Percentiles rank a stretch among this genome's conserved stretches.
Conservation (phyloP, 2,329 filamentous ascomycete species). For the Claviceps monticola region DNA sequence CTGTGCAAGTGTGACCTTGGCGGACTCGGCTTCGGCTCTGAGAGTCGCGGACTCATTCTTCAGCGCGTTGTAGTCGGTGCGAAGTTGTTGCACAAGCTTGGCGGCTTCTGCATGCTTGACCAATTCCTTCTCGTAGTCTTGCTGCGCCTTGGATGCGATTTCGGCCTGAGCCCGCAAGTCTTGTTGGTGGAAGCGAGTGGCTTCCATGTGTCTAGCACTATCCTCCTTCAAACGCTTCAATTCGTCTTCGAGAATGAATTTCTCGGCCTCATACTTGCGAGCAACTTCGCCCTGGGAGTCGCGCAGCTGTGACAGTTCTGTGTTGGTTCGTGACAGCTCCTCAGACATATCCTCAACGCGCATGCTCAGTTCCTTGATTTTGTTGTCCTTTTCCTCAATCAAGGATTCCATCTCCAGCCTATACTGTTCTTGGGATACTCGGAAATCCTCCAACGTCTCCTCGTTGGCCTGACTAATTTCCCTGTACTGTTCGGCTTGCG, state of each 20-base stretch:
- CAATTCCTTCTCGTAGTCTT: slow-evolving; percentile 89
- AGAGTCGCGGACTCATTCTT: slow-evolving; percentile 64
- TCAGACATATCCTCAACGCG: slow-evolving; percentile 70
- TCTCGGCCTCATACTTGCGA: slow-evolving; percentile 67
- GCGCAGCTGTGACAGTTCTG: slow-evolving; percentile 65
- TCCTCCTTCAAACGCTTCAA: slow-evolving; percentile 72
- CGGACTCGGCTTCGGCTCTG: slow-evolving; percentile 72
- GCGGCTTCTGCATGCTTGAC: slow-evolving; percentile 94
- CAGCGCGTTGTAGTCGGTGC: slow-evolving; percentile 67
- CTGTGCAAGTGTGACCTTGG: slow-evolving; percentile 63
- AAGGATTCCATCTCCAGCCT: slow-evolving; percentile 70
- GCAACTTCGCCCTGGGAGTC: slow-evolving; percentile 65
- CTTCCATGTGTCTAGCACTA: slow-evolving; percentile 63
- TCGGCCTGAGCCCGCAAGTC: slow-evolving; percentile 87
- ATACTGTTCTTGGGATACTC: slow-evolving; percentile 72
- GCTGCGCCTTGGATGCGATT: slow-evolving; percentile 83
- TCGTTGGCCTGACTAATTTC: slow-evolving; percentile 76
- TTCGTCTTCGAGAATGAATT: slow-evolving; percentile 62
- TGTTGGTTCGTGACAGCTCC: slow-evolving; percentile 71
- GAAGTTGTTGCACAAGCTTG: slow-evolving; percentile 64
- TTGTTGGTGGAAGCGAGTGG: slow-evolving; percentile 74
- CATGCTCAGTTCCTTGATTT: slow-evolving; percentile 69
- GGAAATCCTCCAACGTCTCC: slow-evolving; percentile 69
- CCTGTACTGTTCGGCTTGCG: slow-evolving; percentile 77
- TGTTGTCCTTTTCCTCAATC: slow-evolving; percentile 63